phyloP scores from a whole-genome alignment of 2,329 filamentous ascomycete species.

The Cladosporium sp. region DNA sequence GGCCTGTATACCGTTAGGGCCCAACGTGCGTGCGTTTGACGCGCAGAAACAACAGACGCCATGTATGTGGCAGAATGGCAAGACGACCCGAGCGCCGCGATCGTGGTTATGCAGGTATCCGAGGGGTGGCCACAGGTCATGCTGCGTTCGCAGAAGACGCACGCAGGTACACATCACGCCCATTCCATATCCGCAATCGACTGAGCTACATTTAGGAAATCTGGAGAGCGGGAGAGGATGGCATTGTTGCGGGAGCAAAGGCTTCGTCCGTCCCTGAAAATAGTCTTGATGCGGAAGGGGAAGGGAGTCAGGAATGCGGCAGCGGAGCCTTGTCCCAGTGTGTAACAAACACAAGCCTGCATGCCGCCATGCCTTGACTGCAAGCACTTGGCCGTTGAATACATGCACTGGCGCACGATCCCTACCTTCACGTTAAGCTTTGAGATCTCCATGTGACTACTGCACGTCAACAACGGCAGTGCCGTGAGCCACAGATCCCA shows the following conservation, averaged over 20 bases:
- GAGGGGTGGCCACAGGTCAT: slow-evolving; percentile 26
- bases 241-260: slow-evolving; percentile 13
- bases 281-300: slow-evolving; percentile 8
- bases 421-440: slow-evolving; percentile 20
- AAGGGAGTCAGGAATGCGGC: slow-evolving; percentile 23
- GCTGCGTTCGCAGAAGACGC: slow-evolving; percentile 30
- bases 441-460: slow-evolving; percentile 21
- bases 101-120: slow-evolving; percentile 27
- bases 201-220: slow-evolving; percentile 13
- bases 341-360: slow-evolving; percentile 13
- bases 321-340: slow-evolving; percentile 11
- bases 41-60: background rate
- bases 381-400: slow-evolving; percentile 14
- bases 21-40: slow-evolving; percentile 1
- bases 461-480: slow-evolving; percentile 22
- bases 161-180: slow-evolving; percentile 26
- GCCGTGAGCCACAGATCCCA: slow-evolving; percentile 1
- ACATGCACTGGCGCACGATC: slow-evolving; percentile 16
- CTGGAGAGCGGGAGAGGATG: no score
- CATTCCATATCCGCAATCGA: slow-evolving; percentile 1
- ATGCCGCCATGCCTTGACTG: background rate
- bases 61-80: slow-evolving; percentile 19
- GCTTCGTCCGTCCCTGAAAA: slow-evolving; percentile 19
- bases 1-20: background rate
- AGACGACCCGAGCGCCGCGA: slow-evolving; percentile 16